These are phyloP conservation scores for Cystobasidium onofrii DNA, from an alignment of 768 basidiomycete genomes.

Conservation along the genomic window DNA sequence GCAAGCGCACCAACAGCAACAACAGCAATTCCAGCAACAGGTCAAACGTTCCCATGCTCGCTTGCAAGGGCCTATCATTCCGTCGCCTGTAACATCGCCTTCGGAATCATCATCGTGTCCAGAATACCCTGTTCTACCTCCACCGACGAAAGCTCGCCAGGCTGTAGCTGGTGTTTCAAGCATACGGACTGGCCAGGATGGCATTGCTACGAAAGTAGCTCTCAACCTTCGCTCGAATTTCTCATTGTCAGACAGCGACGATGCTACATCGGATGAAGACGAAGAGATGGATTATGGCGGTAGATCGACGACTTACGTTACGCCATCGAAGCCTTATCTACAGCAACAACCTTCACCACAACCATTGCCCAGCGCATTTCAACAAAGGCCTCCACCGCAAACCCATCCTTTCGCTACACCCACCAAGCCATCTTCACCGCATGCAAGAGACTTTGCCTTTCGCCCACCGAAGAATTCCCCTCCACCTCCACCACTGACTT, in stretches of 20 bases:
- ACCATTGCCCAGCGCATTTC: background rate
- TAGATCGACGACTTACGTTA: background rate
- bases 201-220: constrained; percentile 1
- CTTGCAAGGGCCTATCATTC: constrained; percentile 12
- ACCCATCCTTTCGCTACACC: background rate
- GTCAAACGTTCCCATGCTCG: constrained; percentile 8
- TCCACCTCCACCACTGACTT: constrained; percentile 10
- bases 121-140: background rate
- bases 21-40: constrained; percentile 7
- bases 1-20: constrained; percentile 16
- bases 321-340: background rate
- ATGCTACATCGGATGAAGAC: constrained; percentile 16
- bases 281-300: constrained; percentile 23
- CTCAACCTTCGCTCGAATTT: constrained; percentile 25
- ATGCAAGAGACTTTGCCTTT: constrained; percentile 6
- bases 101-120: constrained; percentile 4
- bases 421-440: background rate
- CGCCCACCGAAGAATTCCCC: constrained; percentile 9
- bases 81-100: constrained; percentile 27
- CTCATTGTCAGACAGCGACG: constrained; percentile 21
- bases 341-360: background rate
- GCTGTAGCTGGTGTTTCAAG: background rate
- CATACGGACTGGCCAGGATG: background rate
- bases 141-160: background rate
- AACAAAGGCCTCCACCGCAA: background rate